These are phyloP conservation scores for Nymphaea thermarum DNA, from an alignment of 164 flowering plant genomes.

Conservation along the genomic window DNA sequence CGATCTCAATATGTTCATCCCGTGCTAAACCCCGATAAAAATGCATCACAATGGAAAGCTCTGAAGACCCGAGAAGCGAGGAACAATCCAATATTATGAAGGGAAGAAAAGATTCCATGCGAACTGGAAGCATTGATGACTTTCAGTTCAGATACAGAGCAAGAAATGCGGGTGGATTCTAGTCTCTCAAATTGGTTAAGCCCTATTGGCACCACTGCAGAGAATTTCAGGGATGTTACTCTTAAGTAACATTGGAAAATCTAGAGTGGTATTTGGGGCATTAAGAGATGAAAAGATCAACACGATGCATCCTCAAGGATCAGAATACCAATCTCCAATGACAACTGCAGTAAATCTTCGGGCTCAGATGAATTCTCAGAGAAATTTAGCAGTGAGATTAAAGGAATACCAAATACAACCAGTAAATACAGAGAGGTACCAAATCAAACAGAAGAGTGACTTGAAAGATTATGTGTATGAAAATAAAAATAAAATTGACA, in stretches of 20 bases:
- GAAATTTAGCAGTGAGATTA: conserved; percentile 5
- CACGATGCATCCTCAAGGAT: conserved; percentile 40
- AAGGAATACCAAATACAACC: conserved; percentile 89
- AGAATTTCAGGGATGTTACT: not conserved
- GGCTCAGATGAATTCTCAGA: not conserved
- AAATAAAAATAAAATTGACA: too few species aligned
- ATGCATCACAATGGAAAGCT: conserved; percentile 75
- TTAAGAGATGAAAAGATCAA: conserved; percentile 33
- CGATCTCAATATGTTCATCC: conserved; percentile 35
- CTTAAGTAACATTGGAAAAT: not conserved
- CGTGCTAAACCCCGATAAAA: conserved; percentile 78
- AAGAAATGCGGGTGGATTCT: conserved; percentile 34
- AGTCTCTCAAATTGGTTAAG: conserved; percentile 77
- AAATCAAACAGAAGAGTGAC: not conserved
- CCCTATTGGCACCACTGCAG: conserved; percentile 7
- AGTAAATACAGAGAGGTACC: conserved; percentile 96
- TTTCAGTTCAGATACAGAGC: conserved; percentile 1
- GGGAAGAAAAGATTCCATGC: conserved; percentile 43
- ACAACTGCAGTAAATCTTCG: conserved; percentile 36
- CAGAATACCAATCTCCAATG: conserved; percentile 76
- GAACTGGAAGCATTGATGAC: conserved; percentile 22
- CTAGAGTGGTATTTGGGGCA: too few species aligned
- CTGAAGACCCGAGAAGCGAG: conserved; percentile 37
- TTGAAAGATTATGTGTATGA: not conserved
- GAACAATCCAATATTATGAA: conserved; percentile 19